Base-by-base conservation (phyloP, 2,329 filamentous ascomycete genomes). In the Sporothrix variecibatus region DNA sequence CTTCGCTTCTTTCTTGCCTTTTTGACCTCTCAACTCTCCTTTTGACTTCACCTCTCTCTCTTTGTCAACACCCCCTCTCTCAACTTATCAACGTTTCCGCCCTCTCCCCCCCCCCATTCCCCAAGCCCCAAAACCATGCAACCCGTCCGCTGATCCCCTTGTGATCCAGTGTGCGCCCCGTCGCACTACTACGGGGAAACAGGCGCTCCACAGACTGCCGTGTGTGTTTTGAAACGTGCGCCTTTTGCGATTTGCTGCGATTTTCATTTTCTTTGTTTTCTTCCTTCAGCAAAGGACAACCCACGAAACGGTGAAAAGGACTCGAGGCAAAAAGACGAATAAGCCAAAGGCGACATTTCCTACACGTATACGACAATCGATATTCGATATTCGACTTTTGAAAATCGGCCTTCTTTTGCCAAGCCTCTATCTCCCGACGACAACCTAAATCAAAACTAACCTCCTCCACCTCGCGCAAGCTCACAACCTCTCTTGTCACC, bases 141-240 rank as follows among this genome's bases (percentile, higher is more conserved):
- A 6, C 28, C 20, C 46, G 64, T 23, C 51, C 34, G 34, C 26
- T 60, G 62, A 73, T 69, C 60, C 60, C 43, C 56, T 72, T 34
- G 72, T 69, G 62, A 73, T 68, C 51, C 62, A 56, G 62, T 72
- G 62, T 49, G 51, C 71, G 49, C 15, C 46, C 60, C n/a, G 71
- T 68, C 71, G 71, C 71, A 72, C 71, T 56, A 72, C n/a, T 34
- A 67, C 46, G 28, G 43, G 43, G 31, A 51, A 34, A 34, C 38
- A 56, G 46, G 40, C 34, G 70, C 58, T 38, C 15, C 56, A 72
- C 70, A 20, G 40, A 64, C 70, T 64, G 69, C 69, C 53, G 53
- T 34, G 53, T 62, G 34, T 49, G 43, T 49, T 72, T 65, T 53
- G 71, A 72, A 64, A 64, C 71, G 46, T 65, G 31, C 28, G 26